phyloP scores from a whole-genome alignment of 1,139 yeast genomes.

The Sugiyamaella xylanicola region DNA sequence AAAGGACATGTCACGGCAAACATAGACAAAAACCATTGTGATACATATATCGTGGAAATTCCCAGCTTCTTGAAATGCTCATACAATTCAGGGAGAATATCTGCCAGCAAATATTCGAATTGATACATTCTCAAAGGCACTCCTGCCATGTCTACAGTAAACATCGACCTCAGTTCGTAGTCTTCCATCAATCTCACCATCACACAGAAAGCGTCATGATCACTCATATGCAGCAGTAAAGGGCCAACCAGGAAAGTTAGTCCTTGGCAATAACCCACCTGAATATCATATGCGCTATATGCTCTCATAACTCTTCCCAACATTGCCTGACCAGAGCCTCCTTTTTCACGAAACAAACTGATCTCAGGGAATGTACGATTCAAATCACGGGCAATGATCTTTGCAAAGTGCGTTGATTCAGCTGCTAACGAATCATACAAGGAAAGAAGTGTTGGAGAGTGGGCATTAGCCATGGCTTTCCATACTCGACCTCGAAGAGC shows the following conservation, averaged over 20 bases:
- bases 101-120: slow-evolving; percentile 51
- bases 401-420: slow-evolving; percentile 50
- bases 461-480: slow-evolving; percentile 43
- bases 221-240: slow-evolving; percentile 54
- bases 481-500: slow-evolving; percentile 45
- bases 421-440: slow-evolving; percentile 47
- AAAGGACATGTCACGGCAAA: slow-evolving; percentile 63
- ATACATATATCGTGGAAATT: slow-evolving; percentile 42
- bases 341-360: slow-evolving; percentile 51
- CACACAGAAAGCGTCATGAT: slow-evolving; percentile 54
- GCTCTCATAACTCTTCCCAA: slow-evolving; percentile 65
- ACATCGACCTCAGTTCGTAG: slow-evolving; percentile 61
- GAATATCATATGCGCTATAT: slow-evolving; percentile 66
- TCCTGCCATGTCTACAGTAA: slow-evolving; percentile 59
- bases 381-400: slow-evolving; percentile 64
- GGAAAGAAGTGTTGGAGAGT: slow-evolving; percentile 34
- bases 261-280: slow-evolving; percentile 75
- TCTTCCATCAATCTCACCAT: slow-evolving; percentile 64
- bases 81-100: slow-evolving; percentile 49
- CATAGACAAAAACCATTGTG: slow-evolving; percentile 70
- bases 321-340: slow-evolving; percentile 49
- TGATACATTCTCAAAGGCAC: slow-evolving; percentile 57
- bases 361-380: slow-evolving; percentile 64
- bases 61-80: slow-evolving; percentile 49
- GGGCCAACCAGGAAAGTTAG: slow-evolving; percentile 68